Evolutionary conservation across 129 eudicot species (phyloP), one percentile per base, ranked within the genome.

Genomic region (Saussurea involucrata): DNA sequence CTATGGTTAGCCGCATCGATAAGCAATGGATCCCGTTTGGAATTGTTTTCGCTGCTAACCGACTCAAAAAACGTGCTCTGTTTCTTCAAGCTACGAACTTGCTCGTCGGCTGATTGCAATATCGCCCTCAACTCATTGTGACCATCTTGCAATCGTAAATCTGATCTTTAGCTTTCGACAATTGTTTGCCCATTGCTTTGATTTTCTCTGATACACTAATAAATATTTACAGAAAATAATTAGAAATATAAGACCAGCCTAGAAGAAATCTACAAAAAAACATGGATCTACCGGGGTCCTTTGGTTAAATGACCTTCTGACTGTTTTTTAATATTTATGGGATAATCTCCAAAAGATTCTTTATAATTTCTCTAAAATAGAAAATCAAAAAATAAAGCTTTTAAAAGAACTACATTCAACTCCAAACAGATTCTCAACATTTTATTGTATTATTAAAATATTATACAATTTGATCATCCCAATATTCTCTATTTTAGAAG

Each of bases 21-120:
- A 95, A 77, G 79, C 97, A 95, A 37, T 95, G 98, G 61, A 95
- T 88, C 37, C 96, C 97, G 76, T 95, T 95, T 42, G 98, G 98
- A 72, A 95, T 83, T 24, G 98, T 95, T 87, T 95, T 95, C 20
- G 98, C 96, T 32, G 97, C 98, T 63, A 95, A 76, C 64, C 91
- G 98, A 81, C 97, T 95, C 74, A 95, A 81, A 80, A n/a, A 95
- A 95, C 67, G 97, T 87, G 89, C 96, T 95, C 82, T 95, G 97
- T 72, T 92, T 95, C 80, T 95, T 95, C 78, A 89, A 85, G 84
- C 93, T 92, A 49, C 97, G 86, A 31, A 95, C 97, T 85, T 91
- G 94, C 73, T 95, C 96, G 61, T 95, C 98, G 9, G 97, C 92
- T 44, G 98, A 86, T 81, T 95, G 96, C 18, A 95, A 92, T 96